Evolutionary conservation across 2,329 filamentous ascomycete species (phyloP), one percentile per base, ranked within the genome.

Genomic region (Diaporthe citri): DNA sequence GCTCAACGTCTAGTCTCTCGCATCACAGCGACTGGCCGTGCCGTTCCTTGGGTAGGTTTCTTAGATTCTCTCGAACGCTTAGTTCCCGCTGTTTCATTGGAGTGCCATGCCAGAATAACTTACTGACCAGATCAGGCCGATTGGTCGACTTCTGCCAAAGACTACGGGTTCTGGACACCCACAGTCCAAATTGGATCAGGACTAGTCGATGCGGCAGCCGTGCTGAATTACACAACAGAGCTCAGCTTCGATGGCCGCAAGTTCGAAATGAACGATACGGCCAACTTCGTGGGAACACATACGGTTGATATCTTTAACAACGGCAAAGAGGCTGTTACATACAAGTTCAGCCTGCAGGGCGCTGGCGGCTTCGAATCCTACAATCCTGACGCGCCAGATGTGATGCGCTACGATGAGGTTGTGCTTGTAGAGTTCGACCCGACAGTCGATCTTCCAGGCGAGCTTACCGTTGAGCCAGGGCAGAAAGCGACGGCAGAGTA

Each of bases 211-310:
- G 87, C 86, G 5, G 84, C 82, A 76, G 85, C 87, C 69, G 82
- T 87, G 5, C 80, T 88, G 13, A 81, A 84, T 39, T 84, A 86
- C 57, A 83, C 81, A 3, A 85, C 84, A 0, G 73, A 81, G 41
- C 78, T 87, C 36, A 81, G 81, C 31, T 86, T 84, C 20, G 57
- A 62, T 17, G 34, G 56, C 25, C 82, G 84, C 41, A 85, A 85
- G 13, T 85, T 90, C 62, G 83, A 86, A 15, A 84, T 90, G 72
- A 87, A 86, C 69, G 88, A 90, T 73, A 88, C 87, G 0, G 81
- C 84, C 56, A 77, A 86, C 71, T 87, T 89, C 75, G 78, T 77
- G 31, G 28, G 25, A 8, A 39, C 28, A 69, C 78, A 76, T 34
- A 41, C 60, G 4, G 74, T 77, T 22, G 55, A 72, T 6, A 72